Base-by-base conservation (phyloP, 2,329 filamentous ascomycete species). In the Ceratocystis cubensis region DNA sequence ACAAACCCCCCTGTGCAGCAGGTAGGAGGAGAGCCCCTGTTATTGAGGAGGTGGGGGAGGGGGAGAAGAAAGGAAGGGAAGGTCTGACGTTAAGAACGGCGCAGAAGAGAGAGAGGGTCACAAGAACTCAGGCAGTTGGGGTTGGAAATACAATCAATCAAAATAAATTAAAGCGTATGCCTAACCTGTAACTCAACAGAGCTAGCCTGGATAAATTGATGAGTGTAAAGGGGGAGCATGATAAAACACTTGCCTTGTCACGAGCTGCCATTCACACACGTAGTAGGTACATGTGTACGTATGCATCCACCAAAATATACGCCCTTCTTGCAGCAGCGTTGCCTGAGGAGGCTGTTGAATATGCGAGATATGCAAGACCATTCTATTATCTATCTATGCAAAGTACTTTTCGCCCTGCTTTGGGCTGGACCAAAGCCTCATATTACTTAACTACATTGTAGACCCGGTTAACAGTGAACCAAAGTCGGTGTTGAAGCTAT, bases 331-430 rank as follows among this genome's bases (percentile, higher is more conserved):
- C 4, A 22, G n/a, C 22, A 22, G n/a, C 6, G 15, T n/a, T 17
- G 28, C 53, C n/a, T 25, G 17, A 6, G 28, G 17, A 59, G 53
- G 53, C 28, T n/a, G 33, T 20, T 7, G 22, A 59, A 30, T 17
- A 59, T 30, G 15, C n/a, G 3, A 8, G 5, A 33, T 25, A 3
- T 4, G 53, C 8, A 25, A 17, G 53, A n/a, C 28, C 2, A 10
- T 17, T 17, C 15, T n/a, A 37, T 8, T 37, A 37, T 37, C 33
- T 37, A 13, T 37, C 33, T 7, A 59, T 59, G 53, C 28, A 2
- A 33, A 37, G 53, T 59, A 53, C 53, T 59, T 59, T 59, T 59
- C 53, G 53, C 53, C 53, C 25, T 59, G 53, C 17, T 59, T 59
- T 33, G 1, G 17, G 5, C 15, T 17, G 15, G 8, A n/a, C 48